A percentile compares a stretch with the other conserved stretches of the same genome.
Evolutionary conservation across 257 asterid genomes (phyloP).

Genomic region (Solanum peruvianum): DNA sequence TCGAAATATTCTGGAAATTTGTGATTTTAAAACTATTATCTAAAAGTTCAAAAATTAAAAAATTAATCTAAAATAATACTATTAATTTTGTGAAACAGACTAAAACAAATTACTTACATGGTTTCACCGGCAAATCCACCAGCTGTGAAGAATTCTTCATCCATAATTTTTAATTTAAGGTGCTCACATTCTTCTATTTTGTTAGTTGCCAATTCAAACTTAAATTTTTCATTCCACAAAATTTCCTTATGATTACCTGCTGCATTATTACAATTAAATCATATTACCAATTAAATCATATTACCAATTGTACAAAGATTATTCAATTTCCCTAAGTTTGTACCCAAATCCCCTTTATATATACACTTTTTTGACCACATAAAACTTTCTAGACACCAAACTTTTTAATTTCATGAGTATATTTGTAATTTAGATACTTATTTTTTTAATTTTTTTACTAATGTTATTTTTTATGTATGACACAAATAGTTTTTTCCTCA

Average conservation of each 20-base stretch:
- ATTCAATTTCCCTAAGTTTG: background rate
- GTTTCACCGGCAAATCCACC: slow-evolving; percentile 59
- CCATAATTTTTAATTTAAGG: slow-evolving; percentile 55
- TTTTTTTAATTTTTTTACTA: background rate
- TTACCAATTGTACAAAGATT: too few species aligned
- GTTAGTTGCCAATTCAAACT: slow-evolving; percentile 28
- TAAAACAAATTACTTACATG: slow-evolving; percentile 8
- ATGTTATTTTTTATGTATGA: background rate
- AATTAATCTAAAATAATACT: too few species aligned
- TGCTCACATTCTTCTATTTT: slow-evolving; percentile 30
- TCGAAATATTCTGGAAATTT: too few species aligned
- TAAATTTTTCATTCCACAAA: slow-evolving; percentile 65
- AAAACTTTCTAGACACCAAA: background rate
- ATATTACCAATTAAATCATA: too few species aligned
- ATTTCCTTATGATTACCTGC: slow-evolving; percentile 36
- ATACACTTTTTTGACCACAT: background rate
- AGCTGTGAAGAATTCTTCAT: slow-evolving; percentile 29
- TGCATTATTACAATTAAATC: background rate
- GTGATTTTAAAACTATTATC: background rate
- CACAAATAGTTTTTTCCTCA: too few species aligned
- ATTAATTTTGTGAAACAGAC: background rate
- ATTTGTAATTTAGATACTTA: background rate
- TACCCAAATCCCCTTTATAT: background rate
- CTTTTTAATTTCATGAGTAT: background rate
- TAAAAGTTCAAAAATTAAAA: too few species aligned